Evolutionary conservation across 352 stramenopile species (phyloP).

Genomic region (Phytophthora boehmeriae): DNA sequence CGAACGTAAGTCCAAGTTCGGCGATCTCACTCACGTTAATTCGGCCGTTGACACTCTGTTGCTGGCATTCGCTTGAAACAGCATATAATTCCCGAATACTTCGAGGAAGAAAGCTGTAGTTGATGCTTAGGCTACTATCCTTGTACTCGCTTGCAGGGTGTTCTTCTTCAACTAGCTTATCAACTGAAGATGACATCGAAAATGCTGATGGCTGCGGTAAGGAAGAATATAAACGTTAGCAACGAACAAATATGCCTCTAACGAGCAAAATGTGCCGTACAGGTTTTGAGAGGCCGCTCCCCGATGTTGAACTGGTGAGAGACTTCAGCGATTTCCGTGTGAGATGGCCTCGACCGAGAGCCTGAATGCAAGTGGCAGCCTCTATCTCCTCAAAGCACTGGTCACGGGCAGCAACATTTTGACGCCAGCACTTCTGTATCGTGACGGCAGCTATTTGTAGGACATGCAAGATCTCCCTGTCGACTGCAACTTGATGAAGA

Average conservation of each 20-base stretch:
- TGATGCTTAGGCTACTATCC: slow-evolving; percentile 18
- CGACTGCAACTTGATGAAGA: slow-evolving; percentile 33
- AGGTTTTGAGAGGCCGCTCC: slow-evolving; percentile 25
- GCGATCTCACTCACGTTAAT: slow-evolving; percentile 28
- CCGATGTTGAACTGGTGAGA: slow-evolving; percentile 31
- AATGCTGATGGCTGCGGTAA: slow-evolving; percentile 38
- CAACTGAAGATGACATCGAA: slow-evolving; percentile 28
- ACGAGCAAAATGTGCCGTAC: slow-evolving; percentile 9
- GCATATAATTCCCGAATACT: slow-evolving; percentile 46
- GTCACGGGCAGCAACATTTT: slow-evolving; percentile 24
- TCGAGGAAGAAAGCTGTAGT: slow-evolving; percentile 51
- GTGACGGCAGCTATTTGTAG: slow-evolving; percentile 60
- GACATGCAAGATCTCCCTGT: slow-evolving; percentile 45
- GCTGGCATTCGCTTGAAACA: slow-evolving; percentile 6
- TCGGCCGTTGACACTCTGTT: slow-evolving; percentile 10
- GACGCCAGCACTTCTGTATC: slow-evolving; percentile 57
- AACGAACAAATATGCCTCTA: background rate
- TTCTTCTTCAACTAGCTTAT: slow-evolving; percentile 25
- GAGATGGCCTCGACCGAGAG: slow-evolving; percentile 60
- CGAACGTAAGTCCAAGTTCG: slow-evolving; percentile 40
- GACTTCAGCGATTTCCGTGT: slow-evolving; percentile 54
- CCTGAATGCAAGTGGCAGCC: slow-evolving; percentile 76
- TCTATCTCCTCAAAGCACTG: slow-evolving; percentile 44
- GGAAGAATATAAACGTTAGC: slow-evolving; percentile 4
- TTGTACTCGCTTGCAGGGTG: slow-evolving; percentile 9